These are phyloP conservation scores for Exophiala sideris DNA, from an alignment of 2,329 filamentous ascomycete genomes.

Conservation along the genomic window DNA sequence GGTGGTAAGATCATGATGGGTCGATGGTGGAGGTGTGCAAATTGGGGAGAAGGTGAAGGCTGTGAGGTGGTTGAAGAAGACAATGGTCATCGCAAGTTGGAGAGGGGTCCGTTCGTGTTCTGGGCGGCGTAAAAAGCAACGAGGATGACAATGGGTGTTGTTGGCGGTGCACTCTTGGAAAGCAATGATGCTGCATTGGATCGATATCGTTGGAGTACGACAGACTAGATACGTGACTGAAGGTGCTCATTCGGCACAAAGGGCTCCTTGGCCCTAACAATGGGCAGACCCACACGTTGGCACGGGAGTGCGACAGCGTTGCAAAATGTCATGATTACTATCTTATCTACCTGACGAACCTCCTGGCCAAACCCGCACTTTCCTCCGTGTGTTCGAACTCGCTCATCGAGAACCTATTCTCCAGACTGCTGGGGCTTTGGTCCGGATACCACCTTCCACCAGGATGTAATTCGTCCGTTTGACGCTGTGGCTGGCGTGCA, in stretches of 20 bases:
- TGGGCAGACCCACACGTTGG: background rate
- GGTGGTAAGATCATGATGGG: conserved; percentile 49
- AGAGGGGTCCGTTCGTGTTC: conserved; percentile 27
- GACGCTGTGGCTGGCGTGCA: conserved; percentile 9
- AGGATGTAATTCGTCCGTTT: conserved; percentile 44
- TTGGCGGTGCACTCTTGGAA: too few relatives aligned
- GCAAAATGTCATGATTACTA: background rate
- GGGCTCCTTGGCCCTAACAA: background rate
- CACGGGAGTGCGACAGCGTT: too few relatives aligned
- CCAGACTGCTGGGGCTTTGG: conserved; percentile 12
- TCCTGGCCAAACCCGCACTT: conserved; percentile 9
- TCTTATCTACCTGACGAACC: conserved; percentile 5
- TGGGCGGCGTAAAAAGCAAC: conserved; percentile 15
- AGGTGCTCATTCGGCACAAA: too few relatives aligned
- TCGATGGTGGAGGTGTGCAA: conserved; percentile 44
- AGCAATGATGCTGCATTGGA: too few relatives aligned
- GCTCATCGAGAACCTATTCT: conserved; percentile 11
- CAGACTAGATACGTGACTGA: too few relatives aligned
- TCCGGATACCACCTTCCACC: conserved; percentile 46
- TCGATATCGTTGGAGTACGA: too few relatives aligned
- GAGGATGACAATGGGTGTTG: background rate
- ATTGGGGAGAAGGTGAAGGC: conserved; percentile 10
- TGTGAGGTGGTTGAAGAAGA: conserved; percentile 18
- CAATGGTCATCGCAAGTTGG: conserved; percentile 5
- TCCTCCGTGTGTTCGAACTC: conserved; percentile 8